Base-by-base conservation (phyloP, 352 stramenopile genomes). In the Globisporangium iwayamae region DNA sequence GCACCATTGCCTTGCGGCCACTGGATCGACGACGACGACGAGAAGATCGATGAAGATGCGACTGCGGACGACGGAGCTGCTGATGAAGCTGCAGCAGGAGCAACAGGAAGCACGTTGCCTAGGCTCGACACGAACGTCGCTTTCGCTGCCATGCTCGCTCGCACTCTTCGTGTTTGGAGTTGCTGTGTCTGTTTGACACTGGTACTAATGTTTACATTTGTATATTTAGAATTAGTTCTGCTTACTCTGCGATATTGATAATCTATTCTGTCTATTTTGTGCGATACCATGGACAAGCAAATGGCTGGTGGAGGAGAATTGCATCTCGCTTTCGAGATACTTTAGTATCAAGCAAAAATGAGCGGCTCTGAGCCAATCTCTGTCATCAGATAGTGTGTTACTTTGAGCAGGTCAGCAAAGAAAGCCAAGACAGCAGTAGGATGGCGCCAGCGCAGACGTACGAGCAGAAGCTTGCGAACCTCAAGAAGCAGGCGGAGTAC, bases 371-470 rank as follows among this genome's bases (percentile, higher is more conserved):
- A 61, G 25, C 22, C 39, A 10, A 43, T 45, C 61, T 3, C 8
- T 16, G 54, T 4, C 11, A 20, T 0, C 18, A 28, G 53, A 13
- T 32, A 45, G 38, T 63, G 55, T 9, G 20, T 54, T 7, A n/a
- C 20, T 53, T 34, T 53, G 48, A 54, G 30, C 48, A 55, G 48
- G 48, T 55, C 13, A 56, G 28, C 51, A 14, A 14, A 58, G 52
- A 28, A 56, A 63, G 46, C 48, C 69, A 48, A 11, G 36, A 41
- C 25, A 28, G 25, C 25, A 36, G 32, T 4, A 36, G 4, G 39
- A 92, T 91, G 81, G 72, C 78, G 36, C 80, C 78, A 71, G 69
- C 78, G 28, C 80, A 71, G 46, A 84, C 83, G 78, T 91, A 90
- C 63, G 84, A 93, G 71, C 78, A 91, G 70, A 89, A 90, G 70